phyloP scores from a whole-genome alignment of 2,329 filamentous ascomycete genomes.

The Aaosphaeria pasadenensis region DNA sequence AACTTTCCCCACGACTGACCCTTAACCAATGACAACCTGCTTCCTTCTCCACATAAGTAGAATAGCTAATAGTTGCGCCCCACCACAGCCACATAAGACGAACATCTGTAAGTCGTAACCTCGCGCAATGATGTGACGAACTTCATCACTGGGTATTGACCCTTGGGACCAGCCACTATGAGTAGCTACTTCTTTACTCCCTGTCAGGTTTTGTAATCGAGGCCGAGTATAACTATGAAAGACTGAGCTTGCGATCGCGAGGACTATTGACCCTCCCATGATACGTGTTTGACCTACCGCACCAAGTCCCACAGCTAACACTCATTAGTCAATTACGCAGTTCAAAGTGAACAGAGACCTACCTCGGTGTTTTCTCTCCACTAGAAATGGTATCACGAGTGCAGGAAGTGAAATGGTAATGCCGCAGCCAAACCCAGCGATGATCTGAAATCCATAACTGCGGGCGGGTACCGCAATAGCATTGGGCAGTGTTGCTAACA shows the following conservation, averaged over 20 bases:
- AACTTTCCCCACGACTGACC: background rate
- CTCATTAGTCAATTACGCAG: background rate
- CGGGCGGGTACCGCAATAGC: background rate
- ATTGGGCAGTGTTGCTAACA: background rate
- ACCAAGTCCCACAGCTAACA: background rate
- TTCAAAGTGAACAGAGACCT: background rate
- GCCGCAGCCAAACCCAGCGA: constrained; percentile 6
- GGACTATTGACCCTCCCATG: background rate
- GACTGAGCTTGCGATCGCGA: background rate
- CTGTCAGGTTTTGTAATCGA: background rate
- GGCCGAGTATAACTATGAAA: background rate
- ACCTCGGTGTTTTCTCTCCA: background rate
- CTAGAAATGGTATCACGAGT: background rate
- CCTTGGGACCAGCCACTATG: background rate
- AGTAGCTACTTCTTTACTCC: background rate
- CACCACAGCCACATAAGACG: constrained; percentile 10
- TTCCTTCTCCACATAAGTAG: constrained; percentile 11
- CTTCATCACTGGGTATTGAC: background rate
- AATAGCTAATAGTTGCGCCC: constrained; percentile 7
- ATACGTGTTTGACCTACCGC: background rate
- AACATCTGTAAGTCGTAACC: constrained; percentile 13
- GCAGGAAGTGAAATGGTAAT: background rate
- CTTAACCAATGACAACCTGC: constrained; percentile 1
- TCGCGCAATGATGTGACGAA: constrained; percentile 2
- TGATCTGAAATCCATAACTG: constrained; percentile 6